Base-by-base conservation (phyloP, 169 alveolate genomes). In the Plasmodium adleri region DNA sequence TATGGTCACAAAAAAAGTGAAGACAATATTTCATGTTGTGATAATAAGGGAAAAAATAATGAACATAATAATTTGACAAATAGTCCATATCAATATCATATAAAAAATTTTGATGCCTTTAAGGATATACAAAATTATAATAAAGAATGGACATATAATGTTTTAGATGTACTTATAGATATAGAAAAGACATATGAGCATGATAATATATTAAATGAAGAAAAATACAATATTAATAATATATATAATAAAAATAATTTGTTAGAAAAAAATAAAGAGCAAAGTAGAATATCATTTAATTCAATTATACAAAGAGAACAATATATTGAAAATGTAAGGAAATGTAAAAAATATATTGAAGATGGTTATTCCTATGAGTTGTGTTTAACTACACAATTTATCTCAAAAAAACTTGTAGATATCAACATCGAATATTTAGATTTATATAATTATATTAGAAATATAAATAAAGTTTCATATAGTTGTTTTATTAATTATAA, bases 331-430 rank as follows among this genome's bases (percentile, higher is more conserved):
- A 76, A 76, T 76, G 68, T 76, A 13, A 74, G 50, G 74, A 64
- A 43, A 50, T 78, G 90, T 52, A 72, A 73, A 63, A 76, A 85
- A 28, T 47, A 71, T 9, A 88, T 92, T 20, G 75, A 17, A 26
- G 47, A 56, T 8, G 95, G 95, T 3, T 71, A 74, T 22, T 71
- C 92, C 9, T 92, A 92, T 59, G 95, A 92, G 60, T 91, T 89
- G 13, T 92, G 94, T 58, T 80, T 92, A 58, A 92, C 95, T 1
- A 90, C 87, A 39, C 60, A 88, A 64, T 64, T 92, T 71, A 47
- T 26, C 0, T n/a, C 45, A 8, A 56, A 52, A n/a, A 62, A 54
- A 28, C 24, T 54, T 28, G 9, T 32, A 32, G 45, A 32, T 32
- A 32, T 32, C 9, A 32, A 32, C 45, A 32, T 32, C 1, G 45